Conservation (phyloP, 805 yeast genomes). For the Cyberlindnera japonica region DNA sequence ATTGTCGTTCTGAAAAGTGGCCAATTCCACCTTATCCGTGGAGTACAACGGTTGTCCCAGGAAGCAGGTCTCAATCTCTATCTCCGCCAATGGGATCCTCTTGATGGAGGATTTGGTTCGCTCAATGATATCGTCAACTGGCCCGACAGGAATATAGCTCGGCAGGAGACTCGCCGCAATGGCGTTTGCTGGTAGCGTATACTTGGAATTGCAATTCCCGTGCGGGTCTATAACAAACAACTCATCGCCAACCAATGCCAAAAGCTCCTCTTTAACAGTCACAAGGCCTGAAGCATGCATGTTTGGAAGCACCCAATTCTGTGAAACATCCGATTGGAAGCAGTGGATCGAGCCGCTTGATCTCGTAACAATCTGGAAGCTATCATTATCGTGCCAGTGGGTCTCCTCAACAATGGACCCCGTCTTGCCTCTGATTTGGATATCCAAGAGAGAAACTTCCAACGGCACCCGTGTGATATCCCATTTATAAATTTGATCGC, state of each 20-base stretch:
- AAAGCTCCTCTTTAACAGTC: conserved; percentile 6
- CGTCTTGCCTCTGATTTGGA: conserved; percentile 60
- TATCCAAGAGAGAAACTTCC: conserved; percentile 52
- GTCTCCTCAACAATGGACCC: conserved; percentile 49
- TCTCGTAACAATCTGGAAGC: conserved; percentile 47
- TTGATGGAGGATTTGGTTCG: conserved; percentile 19
- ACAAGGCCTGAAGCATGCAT: conserved; percentile 11
- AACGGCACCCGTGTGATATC: conserved; percentile 50
- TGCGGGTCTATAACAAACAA: conserved; percentile 25
- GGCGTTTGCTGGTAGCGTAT: conserved; percentile 36
- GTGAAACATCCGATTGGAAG: conserved; percentile 36
- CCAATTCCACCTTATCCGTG: conserved; percentile 18
- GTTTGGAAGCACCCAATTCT: conserved; percentile 26
- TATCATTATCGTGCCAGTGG: conserved; percentile 48
- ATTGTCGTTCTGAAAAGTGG: conserved; percentile 4
- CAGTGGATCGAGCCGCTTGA: conserved; percentile 60
- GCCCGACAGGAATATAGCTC: conserved; percentile 20
- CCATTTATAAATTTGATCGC: conserved; percentile 64
- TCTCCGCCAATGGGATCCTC: conserved; percentile 39
- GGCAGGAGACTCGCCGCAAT: conserved; percentile 27
- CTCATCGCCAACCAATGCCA: conserved; percentile 13
- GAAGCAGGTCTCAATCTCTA: conserved; percentile 53
- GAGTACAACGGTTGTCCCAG: conserved; percentile 18
- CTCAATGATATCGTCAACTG: conserved; percentile 19
- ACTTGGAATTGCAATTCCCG: conserved; percentile 32